These are phyloP conservation scores for Candida coquimbonensis DNA, from an alignment of 805 yeast species.

Conservation along the genomic window DNA sequence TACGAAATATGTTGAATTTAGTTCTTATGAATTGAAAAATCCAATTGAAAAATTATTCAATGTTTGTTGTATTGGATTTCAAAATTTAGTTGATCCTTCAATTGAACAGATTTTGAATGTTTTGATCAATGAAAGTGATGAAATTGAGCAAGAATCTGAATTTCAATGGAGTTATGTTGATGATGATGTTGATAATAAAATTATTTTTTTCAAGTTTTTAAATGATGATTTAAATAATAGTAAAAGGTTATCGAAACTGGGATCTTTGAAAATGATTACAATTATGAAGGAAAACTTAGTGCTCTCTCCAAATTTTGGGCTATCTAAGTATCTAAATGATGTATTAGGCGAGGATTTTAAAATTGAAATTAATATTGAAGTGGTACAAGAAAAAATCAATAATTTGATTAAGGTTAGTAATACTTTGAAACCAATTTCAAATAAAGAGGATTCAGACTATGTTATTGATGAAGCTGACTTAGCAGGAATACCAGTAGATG, in stretches of 20 bases:
- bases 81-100: slow-evolving; percentile 23
- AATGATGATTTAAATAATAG: slow-evolving; percentile 1
- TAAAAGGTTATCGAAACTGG: neutral
- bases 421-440: neutral
- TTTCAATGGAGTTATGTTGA: slow-evolving; percentile 32
- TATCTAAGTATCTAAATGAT: neutral
- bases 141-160: neutral
- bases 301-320: slow-evolving; percentile 2
- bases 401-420: slow-evolving; percentile 4
- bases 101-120: slow-evolving; percentile 29
- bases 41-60: slow-evolving; percentile 31
- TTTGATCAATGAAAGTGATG: slow-evolving; percentile 10
- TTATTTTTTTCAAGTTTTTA: slow-evolving; percentile 29
- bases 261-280: neutral
- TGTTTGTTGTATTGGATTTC: slow-evolving; percentile 29
- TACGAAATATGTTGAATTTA: slow-evolving; percentile 19
- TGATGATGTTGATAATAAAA: slow-evolving; percentile 28
- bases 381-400: neutral
- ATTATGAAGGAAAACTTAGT: neutral
- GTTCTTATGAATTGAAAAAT: slow-evolving; percentile 26
- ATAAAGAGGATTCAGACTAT: slow-evolving; percentile 26
- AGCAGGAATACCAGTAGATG: slow-evolving; percentile 47
- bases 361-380: neutral
- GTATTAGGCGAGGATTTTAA: neutral
- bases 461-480: slow-evolving; percentile 52